Base-by-base conservation (phyloP, 208 protist genomes). In the Zelonia costaricensis region DNA sequence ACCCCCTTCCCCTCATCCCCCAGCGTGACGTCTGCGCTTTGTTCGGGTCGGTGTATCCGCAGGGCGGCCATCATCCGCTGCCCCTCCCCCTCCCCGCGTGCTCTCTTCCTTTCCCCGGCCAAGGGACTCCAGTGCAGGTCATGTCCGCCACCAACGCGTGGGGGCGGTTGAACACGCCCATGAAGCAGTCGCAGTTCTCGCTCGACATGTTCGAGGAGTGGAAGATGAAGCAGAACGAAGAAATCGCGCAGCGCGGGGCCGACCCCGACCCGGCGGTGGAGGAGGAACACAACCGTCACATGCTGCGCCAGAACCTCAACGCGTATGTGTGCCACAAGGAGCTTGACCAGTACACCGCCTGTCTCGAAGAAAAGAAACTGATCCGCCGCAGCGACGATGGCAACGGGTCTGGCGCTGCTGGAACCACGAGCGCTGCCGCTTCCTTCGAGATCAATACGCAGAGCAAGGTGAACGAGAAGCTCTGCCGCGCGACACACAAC, bases 231-330 rank as follows among this genome's bases (percentile, higher is more conserved):
- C 83, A 91, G 42, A 71, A 82, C 22, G 62, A 52, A 23, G 66
- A 67, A 16, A 84, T 94, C 31, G 62, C 74, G 30, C 42, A 83
- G 8, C 84, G 84, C 53, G 88, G 88, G 10, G 77, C 55, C 22
- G 76, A 86, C 56, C 44, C 42, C 15, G 73, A 92, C 60, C 70
- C 65, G 4, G 73, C 47, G 20, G 66, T 77, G 43, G 80, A 92
- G 66, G 82, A 94, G 59, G 80, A 77, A 66, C 78, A 92, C 72
- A 88, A 82, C 55, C 71, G 58, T 16, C 78, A 80, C 66, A 92
- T 92, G 84, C 49, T 94, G 30, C 80, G 80, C 0, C 84, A 89
- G 54, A 92, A 92, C 62, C 69, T 94, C 30, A 92, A 92, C 53
- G 82, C 83, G 16, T 92, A 92, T 61, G 59, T 92, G 3, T 94